A percentile compares a stretch with the other conserved stretches of the same genome.
Conservation (phyloP, 495 filamentous ascomycete genomes). For the Pyrenula massariospora region DNA sequence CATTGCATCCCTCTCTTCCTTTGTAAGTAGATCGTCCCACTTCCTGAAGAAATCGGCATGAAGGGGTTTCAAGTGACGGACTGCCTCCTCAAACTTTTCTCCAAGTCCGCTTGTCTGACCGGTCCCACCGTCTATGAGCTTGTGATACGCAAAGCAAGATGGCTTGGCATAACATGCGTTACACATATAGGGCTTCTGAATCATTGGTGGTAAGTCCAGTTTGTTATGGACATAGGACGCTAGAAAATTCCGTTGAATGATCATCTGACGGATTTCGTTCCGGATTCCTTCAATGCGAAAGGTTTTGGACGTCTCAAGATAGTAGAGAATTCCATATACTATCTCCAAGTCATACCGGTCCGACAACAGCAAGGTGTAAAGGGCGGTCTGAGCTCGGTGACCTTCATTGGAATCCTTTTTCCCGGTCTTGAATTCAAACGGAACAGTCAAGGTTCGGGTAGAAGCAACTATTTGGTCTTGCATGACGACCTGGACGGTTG, state of each 20-base stretch:
- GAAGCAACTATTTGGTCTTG: constrained; percentile 38
- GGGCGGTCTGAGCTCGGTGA: constrained; percentile 85
- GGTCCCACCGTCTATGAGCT: constrained; percentile 73
- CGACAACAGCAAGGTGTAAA: constrained; percentile 86
- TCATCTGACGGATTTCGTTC: constrained; percentile 84
- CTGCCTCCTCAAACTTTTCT: constrained; percentile 63
- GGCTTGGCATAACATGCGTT: constrained; percentile 76
- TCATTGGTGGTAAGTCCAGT: constrained; percentile 71
- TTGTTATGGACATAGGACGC: constrained; percentile 75
- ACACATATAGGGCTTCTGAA: constrained; percentile 65
- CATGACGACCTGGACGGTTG: constrained; percentile 87
- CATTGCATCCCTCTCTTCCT: constrained; percentile 81
- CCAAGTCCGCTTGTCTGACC: constrained; percentile 67
- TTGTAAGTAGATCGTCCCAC: constrained; percentile 87
- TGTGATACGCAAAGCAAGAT: constrained; percentile 89
- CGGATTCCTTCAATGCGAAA: constrained; percentile 72
- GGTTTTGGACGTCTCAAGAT: constrained; percentile 79
- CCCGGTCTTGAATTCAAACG: constrained; percentile 92
- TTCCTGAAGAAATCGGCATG: constrained; percentile 81
- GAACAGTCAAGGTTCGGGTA: constrained; percentile 62
- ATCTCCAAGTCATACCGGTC: constrained; percentile 91
- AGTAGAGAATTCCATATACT: constrained; percentile 81
- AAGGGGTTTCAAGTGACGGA: constrained; percentile 55
- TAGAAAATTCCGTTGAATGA: constrained; percentile 87
- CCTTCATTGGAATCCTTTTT: constrained; percentile 58